Base-by-base conservation (phyloP, 2,329 filamentous ascomycete genomes). In the Colletotrichum neosansevieriae region DNA sequence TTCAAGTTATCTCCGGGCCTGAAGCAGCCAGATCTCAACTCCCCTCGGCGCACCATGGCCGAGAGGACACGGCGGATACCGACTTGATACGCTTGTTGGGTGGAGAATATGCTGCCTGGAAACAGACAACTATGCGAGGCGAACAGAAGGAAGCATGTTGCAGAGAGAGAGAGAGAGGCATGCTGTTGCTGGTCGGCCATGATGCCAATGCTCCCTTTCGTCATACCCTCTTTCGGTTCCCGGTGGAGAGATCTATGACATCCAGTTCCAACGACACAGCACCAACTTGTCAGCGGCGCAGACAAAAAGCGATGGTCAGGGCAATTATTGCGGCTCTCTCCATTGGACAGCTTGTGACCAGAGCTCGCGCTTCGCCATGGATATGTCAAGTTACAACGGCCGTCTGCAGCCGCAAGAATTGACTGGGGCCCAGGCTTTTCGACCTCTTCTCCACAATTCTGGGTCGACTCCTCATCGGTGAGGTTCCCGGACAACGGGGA, bases 381-480 rank as follows among this genome's bases (percentile, higher is more conserved):
- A 21, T 69, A 56, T 69, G 49, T 60, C 61, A 65, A 66, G 61
- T 56, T 65, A 42, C 44, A 69, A 69, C 67, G 63, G 67, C 44
- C 63, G 57, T 57, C 63, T 67, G 67, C 67, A 67, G 67, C 67
- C 45, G 63, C 57, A 62, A 45, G 36, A 67, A 13, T 44, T 62
- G 19, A 45, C 42, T 54, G 63, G 63, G 63, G 58, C 13, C 24
- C 40, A 24, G 17, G 29, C 42, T 47, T 54, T 59, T 54, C 54
- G 38, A 65, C 61, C 29, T 54, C 61, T 32, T 65, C 54, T 42
- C 54, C 49, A 56, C 61, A 66, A 38, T 47, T 54, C 19, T 60
- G 21, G 56, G 40, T 32, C 66, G 34, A 34, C 47, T 54, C 50
- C 49, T 44, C 61, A 65, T 68, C 65, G 65, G 47, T 65, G 61